phyloP scores from a whole-genome alignment of 768 basidiomycete species.

The Pholiota molesta region DNA sequence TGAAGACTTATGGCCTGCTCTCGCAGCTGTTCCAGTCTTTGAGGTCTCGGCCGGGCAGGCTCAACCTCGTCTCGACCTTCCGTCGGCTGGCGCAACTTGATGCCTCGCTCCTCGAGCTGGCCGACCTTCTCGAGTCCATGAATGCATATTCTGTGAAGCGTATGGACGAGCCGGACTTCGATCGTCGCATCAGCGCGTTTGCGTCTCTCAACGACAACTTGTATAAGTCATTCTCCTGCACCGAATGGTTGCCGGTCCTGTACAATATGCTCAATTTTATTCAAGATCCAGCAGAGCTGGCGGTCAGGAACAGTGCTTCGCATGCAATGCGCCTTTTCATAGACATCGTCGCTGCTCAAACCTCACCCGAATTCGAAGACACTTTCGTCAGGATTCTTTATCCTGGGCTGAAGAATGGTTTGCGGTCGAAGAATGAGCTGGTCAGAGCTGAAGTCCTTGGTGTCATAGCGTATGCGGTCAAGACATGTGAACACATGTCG shows the following conservation, averaged over 20 bases:
- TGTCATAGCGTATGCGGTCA: constrained; percentile 77
- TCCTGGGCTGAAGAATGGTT: constrained; percentile 77
- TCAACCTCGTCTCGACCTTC: constrained; percentile 70
- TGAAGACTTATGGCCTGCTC: constrained; percentile 64
- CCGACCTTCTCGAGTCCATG: constrained; percentile 62
- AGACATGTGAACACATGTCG: constrained; percentile 58
- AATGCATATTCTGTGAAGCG: constrained; percentile 87
- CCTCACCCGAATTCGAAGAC: constrained; percentile 47
- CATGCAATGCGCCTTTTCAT: constrained; percentile 79
- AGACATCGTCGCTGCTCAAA: constrained; percentile 51
- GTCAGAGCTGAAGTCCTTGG: constrained; percentile 85
- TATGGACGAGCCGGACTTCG: constrained; percentile 92
- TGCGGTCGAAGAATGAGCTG: constrained; percentile 81
- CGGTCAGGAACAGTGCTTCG: constrained; percentile 82
- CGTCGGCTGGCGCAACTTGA: constrained; percentile 48
- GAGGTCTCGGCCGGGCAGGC: constrained; percentile 70
- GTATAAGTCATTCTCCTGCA: constrained; percentile 49
- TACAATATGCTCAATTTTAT: constrained; percentile 85
- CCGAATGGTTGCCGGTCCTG: constrained; percentile 81
- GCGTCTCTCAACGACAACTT: constrained; percentile 68
- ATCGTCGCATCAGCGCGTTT: constrained; percentile 80
- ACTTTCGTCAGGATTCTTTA: constrained; percentile 69
- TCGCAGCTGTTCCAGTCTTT: constrained; percentile 79
- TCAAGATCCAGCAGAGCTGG: constrained; percentile 87
- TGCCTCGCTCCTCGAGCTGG: constrained; percentile 46